phyloP scores from a whole-genome alignment of 2,329 filamentous ascomycete genomes.

The Curvularia sp. region DNA sequence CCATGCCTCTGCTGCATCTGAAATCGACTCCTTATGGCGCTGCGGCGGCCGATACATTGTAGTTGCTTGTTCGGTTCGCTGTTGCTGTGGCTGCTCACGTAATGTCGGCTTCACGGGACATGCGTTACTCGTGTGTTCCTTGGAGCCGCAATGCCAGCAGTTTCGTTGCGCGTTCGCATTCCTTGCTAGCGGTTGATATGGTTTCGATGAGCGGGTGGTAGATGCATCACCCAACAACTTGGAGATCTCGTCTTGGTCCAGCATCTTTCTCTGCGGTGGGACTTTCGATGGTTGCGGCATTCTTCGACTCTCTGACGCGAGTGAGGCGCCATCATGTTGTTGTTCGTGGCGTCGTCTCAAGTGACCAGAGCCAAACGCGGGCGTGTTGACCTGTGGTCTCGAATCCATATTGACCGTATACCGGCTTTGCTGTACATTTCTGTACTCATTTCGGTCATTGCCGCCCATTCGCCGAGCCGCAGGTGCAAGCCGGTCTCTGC shows the following conservation, averaged over 20 bases:
- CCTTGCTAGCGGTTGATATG: constrained; percentile 36
- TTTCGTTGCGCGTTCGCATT: constrained; percentile 32
- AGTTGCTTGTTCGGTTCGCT: constrained; percentile 12
- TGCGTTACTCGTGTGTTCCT: constrained; percentile 32
- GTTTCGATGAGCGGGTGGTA: constrained; percentile 16
- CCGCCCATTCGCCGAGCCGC: constrained; percentile 9
- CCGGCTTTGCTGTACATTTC: constrained; percentile 22
- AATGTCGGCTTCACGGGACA: constrained; percentile 39
- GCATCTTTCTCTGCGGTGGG: constrained; percentile 27
- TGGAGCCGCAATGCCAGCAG: constrained; percentile 42
- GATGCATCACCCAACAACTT: constrained; percentile 31
- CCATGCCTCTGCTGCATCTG: constrained; percentile 41
- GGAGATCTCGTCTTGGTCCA: constrained; percentile 42
- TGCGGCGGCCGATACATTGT: constrained; percentile 22
- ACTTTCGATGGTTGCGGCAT: constrained; percentile 10
- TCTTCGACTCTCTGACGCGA: constrained; percentile 9
- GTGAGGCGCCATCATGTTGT: constrained; percentile 13
- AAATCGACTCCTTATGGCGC: constrained; percentile 26
- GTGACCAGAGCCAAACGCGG: constrained; percentile 36
- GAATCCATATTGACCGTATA: constrained; percentile 46
- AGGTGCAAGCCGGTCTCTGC: constrained; percentile 27
- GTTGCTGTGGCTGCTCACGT: constrained; percentile 24
- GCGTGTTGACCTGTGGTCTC: constrained; percentile 35
- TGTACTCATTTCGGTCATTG: constrained; percentile 12
- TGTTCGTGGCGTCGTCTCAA: constrained; percentile 40